Conservation (phyloP, 2,329 filamentous ascomycete species). For the Colletotrichum camelliae region DNA sequence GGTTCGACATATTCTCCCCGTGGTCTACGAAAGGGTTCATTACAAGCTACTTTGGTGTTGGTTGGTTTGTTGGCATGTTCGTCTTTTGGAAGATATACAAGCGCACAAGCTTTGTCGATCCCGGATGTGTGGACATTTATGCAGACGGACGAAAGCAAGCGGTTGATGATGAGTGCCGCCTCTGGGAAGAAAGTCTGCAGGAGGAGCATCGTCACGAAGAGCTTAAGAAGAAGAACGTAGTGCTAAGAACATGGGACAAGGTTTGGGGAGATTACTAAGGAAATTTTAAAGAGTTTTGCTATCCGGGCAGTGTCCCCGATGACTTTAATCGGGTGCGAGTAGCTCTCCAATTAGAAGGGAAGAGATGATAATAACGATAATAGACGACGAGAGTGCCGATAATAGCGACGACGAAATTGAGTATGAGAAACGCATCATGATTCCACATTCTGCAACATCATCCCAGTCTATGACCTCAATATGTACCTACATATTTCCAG, state of each 20-base stretch:
- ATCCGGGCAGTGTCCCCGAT: too few species aligned
- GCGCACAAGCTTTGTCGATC: conserved; percentile 60
- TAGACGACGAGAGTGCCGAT: too few species aligned
- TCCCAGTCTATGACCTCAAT: neutral
- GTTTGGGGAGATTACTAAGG: conserved; percentile 31
- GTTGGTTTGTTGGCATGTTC: conserved; percentile 62
- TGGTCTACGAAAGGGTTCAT: conserved; percentile 54
- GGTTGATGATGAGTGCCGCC: conserved; percentile 60
- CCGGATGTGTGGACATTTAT: conserved; percentile 64
- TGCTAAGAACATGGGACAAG: conserved; percentile 40
- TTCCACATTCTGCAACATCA: neutral
- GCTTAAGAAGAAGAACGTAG: conserved; percentile 39
- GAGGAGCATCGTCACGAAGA: conserved; percentile 46
- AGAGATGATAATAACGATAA: too few species aligned
- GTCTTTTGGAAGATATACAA: conserved; percentile 71
- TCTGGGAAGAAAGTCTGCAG: conserved; percentile 49
- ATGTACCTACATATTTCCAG: neutral
- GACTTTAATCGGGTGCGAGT: too few species aligned
- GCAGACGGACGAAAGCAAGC: conserved; percentile 62
- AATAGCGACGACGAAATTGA: too few species aligned
- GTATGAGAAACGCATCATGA: too few species aligned
- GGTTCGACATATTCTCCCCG: conserved; percentile 60
- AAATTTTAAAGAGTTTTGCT: too few species aligned
- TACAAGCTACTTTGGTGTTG: conserved; percentile 58
- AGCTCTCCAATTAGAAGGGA: too few species aligned